These are phyloP conservation scores for Fusarium sp. DNA, from an alignment of 2,329 filamentous ascomycete species.

Conservation along the genomic window DNA sequence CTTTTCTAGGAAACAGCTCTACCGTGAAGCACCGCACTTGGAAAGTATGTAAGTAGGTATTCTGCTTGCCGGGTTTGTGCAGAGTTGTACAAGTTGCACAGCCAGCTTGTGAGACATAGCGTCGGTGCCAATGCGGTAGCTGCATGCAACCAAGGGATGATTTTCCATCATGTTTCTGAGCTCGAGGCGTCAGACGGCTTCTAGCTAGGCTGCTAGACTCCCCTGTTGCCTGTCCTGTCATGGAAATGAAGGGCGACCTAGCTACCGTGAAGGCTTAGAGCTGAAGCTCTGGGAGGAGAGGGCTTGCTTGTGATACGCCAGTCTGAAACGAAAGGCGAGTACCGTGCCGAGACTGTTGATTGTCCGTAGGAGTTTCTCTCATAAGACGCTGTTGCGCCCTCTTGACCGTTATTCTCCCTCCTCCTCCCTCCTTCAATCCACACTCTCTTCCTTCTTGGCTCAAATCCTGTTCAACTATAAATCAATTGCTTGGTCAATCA, in stretches of 20 bases:
- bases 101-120: slow-evolving; percentile 23
- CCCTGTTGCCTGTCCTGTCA: slow-evolving; percentile 25
- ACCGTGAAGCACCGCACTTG: neutral
- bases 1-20: neutral
- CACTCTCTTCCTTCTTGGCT: neutral
- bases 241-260: slow-evolving; percentile 39
- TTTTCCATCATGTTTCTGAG: neutral
- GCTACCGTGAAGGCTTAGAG: slow-evolving; percentile 23
- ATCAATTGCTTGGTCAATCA: neutral
- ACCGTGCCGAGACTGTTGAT: slow-evolving; percentile 16
- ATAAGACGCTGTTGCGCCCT: slow-evolving; percentile 11
- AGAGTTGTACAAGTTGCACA: slow-evolving; percentile 32
- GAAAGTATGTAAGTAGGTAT: neutral
- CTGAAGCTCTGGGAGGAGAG: slow-evolving; percentile 6
- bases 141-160: slow-evolving; percentile 2
- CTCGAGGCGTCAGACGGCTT: slow-evolving; percentile 26
- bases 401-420: neutral
- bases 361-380: slow-evolving; percentile 15
- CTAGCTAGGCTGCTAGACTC: slow-evolving; percentile 30
- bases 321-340: slow-evolving; percentile 14
- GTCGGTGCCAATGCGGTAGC: neutral
- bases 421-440: neutral
- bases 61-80: slow-evolving; percentile 4
- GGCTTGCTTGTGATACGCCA: slow-evolving; percentile 15
- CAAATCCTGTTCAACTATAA: neutral